phyloP scores from a whole-genome alignment of 2,329 filamentous ascomycete species.

The Colletotrichum destructivum region DNA sequence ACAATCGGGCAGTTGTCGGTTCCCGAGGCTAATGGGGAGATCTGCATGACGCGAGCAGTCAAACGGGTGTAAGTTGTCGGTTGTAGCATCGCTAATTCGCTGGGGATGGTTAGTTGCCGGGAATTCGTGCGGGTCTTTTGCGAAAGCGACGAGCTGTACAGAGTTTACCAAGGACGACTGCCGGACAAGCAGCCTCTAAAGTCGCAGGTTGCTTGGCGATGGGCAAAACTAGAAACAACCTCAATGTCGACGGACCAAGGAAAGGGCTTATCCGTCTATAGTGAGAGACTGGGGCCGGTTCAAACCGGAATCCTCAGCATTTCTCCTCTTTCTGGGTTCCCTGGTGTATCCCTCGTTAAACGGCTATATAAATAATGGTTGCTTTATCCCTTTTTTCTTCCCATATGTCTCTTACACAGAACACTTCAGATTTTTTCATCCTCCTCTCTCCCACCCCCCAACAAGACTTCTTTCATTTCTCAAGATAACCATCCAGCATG shows the following conservation, averaged over 20 bases:
- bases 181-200: not conserved
- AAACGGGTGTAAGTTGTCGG: not conserved
- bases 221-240: not conserved
- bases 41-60: conserved; percentile 23
- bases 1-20: too few species aligned
- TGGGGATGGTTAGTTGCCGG: not conserved
- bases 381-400: not conserved
- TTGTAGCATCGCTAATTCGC: conserved; percentile 1
- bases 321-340: too few species aligned
- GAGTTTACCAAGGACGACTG: not conserved
- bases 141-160: not conserved
- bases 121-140: not conserved
- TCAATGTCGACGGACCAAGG: not conserved
- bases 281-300: too few species aligned
- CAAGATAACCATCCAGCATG: not conserved
- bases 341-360: too few species aligned
- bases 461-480: not conserved
- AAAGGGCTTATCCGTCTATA: not conserved
- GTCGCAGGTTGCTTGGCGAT: not conserved
- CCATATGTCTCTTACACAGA: too few species aligned
- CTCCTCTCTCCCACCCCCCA: too few species aligned
- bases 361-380: too few species aligned
- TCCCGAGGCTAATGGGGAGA: conserved; percentile 26
- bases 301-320: too few species aligned
- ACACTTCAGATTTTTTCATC: too few species aligned